Evolutionary conservation across 805 yeast genomes (phyloP).

Genomic region (Zygosaccharomyces rouxii): DNA sequence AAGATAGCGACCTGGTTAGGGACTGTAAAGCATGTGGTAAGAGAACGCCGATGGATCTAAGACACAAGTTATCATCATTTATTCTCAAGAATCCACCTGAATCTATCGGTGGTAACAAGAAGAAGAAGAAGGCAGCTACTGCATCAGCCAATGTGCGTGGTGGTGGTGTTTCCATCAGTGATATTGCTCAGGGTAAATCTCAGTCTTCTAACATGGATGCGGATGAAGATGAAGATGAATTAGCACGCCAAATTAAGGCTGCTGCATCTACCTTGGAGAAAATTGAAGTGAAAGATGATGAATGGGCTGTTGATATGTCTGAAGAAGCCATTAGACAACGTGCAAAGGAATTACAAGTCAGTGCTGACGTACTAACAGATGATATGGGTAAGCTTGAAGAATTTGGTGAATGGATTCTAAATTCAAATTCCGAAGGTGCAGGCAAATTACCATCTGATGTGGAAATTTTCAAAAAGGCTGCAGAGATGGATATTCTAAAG

Average conservation of each 20-base stretch:
- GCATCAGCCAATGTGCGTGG: conserved; percentile 87
- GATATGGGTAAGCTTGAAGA: conserved; percentile 54
- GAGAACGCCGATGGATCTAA: conserved; percentile 74
- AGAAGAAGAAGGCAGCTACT: conserved; percentile 77
- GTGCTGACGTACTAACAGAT: conserved; percentile 40
- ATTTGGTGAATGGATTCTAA: conserved; percentile 85
- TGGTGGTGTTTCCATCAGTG: conserved; percentile 77
- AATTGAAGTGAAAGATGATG: conserved; percentile 75
- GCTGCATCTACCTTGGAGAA: conserved; percentile 71
- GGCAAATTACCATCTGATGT: conserved; percentile 72
- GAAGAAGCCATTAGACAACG: conserved; percentile 93
- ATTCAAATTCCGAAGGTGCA: conserved; percentile 46
- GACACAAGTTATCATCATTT: conserved; percentile 81
- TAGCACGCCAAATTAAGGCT: conserved; percentile 74
- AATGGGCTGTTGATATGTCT: conserved; percentile 96
- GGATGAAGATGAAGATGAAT: conserved; percentile 60
- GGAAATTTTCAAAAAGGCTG: conserved; percentile 87
- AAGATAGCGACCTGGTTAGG: conserved; percentile 67
- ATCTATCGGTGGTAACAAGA: conserved; percentile 47
- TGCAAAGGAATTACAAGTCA: conserved; percentile 78
- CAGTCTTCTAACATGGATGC: conserved; percentile 28
- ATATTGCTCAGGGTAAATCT: conserved; percentile 59
- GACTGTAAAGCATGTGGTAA: conserved; percentile 99
- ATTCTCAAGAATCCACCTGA: conserved; percentile 87
- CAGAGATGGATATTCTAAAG: conserved; percentile 65